Conservation (phyloP, 208 protist genomes). For the Leptomonas pyrrhocoris region DNA sequence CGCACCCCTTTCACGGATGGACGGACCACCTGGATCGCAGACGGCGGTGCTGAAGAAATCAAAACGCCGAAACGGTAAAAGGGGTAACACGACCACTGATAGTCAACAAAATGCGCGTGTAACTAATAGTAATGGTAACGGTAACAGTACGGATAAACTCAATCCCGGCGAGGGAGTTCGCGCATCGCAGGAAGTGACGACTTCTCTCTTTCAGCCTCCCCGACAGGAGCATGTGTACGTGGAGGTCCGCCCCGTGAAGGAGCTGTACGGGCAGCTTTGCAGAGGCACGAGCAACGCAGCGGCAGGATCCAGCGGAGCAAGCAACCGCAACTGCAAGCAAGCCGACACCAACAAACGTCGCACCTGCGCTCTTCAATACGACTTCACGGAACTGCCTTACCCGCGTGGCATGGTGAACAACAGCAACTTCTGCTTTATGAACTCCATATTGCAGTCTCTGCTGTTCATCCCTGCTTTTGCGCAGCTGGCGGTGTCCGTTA, state of each 20-base stretch:
- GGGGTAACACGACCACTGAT: background rate
- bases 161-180: background rate
- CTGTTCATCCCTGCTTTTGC: slow-evolving; percentile 73
- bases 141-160: background rate
- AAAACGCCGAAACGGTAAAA: slow-evolving; percentile 10
- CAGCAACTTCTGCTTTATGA: slow-evolving; percentile 89
- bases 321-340: slow-evolving; percentile 8
- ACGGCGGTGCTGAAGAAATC: slow-evolving; percentile 22
- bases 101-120: background rate
- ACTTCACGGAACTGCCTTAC: slow-evolving; percentile 45
- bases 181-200: too few species aligned
- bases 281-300: background rate
- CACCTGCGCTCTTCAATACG: slow-evolving; percentile 27
- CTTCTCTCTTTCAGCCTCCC: slow-evolving; percentile 14
- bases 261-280: slow-evolving; percentile 24
- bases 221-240: slow-evolving; percentile 27
- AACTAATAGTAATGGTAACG: background rate
- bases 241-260: slow-evolving; percentile 1
- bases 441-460: slow-evolving; percentile 71
- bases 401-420: slow-evolving; percentile 77
- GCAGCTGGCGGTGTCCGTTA: slow-evolving; percentile 59
- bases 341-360: background rate
- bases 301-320: background rate
- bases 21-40: slow-evolving; percentile 22
- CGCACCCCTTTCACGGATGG: slow-evolving; percentile 5